Conservation (phyloP, 495 filamentous ascomycete species). For the Aspergillus kassunensis region DNA sequence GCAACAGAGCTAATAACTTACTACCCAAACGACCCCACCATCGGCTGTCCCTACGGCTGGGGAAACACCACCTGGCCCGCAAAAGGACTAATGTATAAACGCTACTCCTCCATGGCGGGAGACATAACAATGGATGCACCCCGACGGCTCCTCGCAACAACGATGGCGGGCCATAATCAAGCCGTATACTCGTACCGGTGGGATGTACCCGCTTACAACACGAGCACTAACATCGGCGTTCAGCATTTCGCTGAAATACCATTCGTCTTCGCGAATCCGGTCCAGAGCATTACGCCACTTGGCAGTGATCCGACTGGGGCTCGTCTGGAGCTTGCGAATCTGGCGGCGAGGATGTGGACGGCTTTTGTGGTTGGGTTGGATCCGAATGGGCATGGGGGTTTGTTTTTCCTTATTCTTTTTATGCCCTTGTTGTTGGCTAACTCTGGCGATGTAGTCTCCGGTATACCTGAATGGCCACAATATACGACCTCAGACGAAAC, state of each 20-base stretch:
- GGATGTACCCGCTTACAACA: slow-evolving; percentile 33
- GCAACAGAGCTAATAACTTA: slow-evolving; percentile 27
- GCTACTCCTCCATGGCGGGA: slow-evolving; percentile 49
- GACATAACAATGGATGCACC: slow-evolving; percentile 54
- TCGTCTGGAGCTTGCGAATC: slow-evolving; percentile 28
- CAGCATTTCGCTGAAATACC: slow-evolving; percentile 41
- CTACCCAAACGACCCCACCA: slow-evolving; percentile 42
- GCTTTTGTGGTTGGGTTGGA: slow-evolving; percentile 47
- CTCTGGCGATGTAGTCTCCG: slow-evolving; percentile 14
- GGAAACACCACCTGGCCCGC: slow-evolving; percentile 41
- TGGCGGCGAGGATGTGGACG: slow-evolving; percentile 53
- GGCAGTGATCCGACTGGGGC: slow-evolving; percentile 30
- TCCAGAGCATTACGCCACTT: slow-evolving; percentile 30
- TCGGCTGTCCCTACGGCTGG: slow-evolving; percentile 48
- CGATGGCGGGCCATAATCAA: slow-evolving; percentile 39
- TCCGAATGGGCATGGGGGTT: slow-evolving; percentile 44
- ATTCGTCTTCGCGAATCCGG: slow-evolving; percentile 49
- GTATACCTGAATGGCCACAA: slow-evolving; percentile 26
- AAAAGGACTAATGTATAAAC: slow-evolving; percentile 48
- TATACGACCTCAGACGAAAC: slow-evolving; percentile 8
- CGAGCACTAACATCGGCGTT: slow-evolving; percentile 28
- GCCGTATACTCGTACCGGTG: slow-evolving; percentile 57
- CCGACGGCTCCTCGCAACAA: slow-evolving; percentile 47
- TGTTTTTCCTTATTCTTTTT: background rate
- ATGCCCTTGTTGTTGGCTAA: background rate